These are phyloP conservation scores for Sorghum bicolor DNA, from an alignment of 176 grass and related monocot genomes.

Conservation along the genomic window DNA sequence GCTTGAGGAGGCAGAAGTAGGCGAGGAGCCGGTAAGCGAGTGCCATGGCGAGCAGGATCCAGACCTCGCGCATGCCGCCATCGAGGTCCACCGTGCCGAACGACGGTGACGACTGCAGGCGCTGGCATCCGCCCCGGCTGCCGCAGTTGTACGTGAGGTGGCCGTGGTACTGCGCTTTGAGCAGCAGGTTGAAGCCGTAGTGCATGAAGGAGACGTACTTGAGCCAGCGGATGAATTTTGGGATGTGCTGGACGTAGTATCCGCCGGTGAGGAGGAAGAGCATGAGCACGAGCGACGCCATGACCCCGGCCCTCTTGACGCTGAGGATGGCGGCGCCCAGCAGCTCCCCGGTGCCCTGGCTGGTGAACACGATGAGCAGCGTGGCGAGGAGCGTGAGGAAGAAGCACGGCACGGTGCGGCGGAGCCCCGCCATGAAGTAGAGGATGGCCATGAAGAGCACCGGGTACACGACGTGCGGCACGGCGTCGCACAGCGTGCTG, in stretches of 20 bases:
- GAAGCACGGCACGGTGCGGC: constrained; percentile 62
- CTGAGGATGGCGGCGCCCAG: too few species aligned
- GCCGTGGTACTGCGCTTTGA: constrained; percentile 88
- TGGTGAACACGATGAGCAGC: constrained; percentile 80
- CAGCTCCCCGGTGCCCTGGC: constrained; percentile 86
- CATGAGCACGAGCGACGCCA: constrained; percentile 91
- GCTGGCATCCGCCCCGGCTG: constrained; percentile 45
- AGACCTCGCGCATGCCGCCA: constrained; percentile 54
- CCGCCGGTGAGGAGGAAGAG: constrained; percentile 93
- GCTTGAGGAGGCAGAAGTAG: constrained; percentile 64
- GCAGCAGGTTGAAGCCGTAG: constrained; percentile 79
- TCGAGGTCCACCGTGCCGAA: constrained; percentile 79
- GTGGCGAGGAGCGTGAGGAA: constrained; percentile 68
- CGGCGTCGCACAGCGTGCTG: too few species aligned
- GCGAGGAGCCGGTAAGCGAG: constrained; percentile 68
- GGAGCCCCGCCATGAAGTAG: constrained; percentile 84
- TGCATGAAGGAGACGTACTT: constrained; percentile 94
- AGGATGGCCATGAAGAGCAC: constrained; percentile 70
- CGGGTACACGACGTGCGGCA: constrained; percentile 64
- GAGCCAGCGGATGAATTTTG: constrained; percentile 71
- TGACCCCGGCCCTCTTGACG: constrained; percentile 66
- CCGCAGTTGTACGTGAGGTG: constrained; percentile 67
- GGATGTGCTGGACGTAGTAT: constrained; percentile 87
- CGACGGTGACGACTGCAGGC: constrained; percentile 74
- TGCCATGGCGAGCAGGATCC: constrained; percentile 84